Evolutionary conservation across 2,329 filamentous ascomycete species (phyloP).

Genomic region (Claviceps pusilla): DNA sequence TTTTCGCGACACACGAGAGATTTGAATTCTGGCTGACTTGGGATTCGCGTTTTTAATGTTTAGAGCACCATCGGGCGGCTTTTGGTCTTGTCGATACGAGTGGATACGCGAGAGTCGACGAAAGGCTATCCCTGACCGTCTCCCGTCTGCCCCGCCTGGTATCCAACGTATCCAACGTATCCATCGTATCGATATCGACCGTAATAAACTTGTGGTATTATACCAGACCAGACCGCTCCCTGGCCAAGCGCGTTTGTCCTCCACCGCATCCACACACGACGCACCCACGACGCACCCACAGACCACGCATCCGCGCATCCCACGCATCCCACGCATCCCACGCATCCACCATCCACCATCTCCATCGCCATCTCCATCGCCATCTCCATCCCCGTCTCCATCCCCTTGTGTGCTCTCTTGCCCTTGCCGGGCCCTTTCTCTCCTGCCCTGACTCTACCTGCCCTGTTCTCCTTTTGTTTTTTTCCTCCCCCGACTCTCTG

Average conservation of each 20-base stretch:
- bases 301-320: background rate
- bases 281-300: background rate
- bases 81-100: too few relatives aligned
- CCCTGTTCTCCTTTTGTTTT: background rate
- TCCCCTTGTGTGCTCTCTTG: background rate
- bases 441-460: background rate
- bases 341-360: background rate
- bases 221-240: background rate
- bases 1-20: background rate
- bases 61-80: too few relatives aligned
- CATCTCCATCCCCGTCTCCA: background rate
- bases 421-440: background rate
- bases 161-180: background rate
- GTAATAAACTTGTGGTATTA: too few relatives aligned
- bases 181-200: too few relatives aligned
- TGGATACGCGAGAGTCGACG: background rate
- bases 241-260: background rate
- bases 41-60: too few relatives aligned
- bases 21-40: background rate
- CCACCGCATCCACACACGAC: background rate
- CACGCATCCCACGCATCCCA: background rate
- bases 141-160: background rate
- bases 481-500: background rate
- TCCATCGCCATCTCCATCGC: background rate
- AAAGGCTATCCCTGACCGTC: background rate